Conservation (phyloP, 208 protist genomes). For the Wallacemonas sp. region DNA sequence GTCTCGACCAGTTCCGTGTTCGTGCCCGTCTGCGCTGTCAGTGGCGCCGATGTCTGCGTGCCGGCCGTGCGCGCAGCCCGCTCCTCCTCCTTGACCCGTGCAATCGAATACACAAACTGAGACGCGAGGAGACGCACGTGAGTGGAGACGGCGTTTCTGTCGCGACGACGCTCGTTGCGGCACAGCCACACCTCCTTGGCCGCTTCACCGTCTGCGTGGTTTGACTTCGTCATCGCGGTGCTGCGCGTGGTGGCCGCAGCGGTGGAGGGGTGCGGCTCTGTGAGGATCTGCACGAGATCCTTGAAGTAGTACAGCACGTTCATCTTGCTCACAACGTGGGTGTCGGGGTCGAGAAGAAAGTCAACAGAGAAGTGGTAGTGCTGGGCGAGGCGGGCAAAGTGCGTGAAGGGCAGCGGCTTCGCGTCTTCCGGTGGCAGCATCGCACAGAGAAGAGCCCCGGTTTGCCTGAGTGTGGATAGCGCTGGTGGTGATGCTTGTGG, state of each 20-base stretch:
- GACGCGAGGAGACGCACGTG: slow-evolving; percentile 34
- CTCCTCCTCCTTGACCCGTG: slow-evolving; percentile 20
- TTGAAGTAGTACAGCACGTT: slow-evolving; percentile 20
- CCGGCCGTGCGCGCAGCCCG: slow-evolving; percentile 22
- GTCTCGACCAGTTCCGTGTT: slow-evolving; percentile 15
- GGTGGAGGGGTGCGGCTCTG: background rate
- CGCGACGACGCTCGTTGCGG: slow-evolving; percentile 38
- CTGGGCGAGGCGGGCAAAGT: slow-evolving; percentile 36
- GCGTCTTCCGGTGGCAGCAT: slow-evolving; percentile 50
- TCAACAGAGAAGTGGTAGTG: slow-evolving; percentile 33
- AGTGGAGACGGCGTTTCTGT: slow-evolving; percentile 41
- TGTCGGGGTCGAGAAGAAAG: slow-evolving; percentile 13
- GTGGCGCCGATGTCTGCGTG: slow-evolving; percentile 39
- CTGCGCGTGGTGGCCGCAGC: no score
- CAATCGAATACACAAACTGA: slow-evolving; percentile 43
- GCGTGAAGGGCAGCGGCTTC: slow-evolving; percentile 32
- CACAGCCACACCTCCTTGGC: slow-evolving; percentile 18
- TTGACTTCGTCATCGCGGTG: no score
- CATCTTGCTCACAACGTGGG: background rate
- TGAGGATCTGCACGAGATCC: slow-evolving; percentile 30
- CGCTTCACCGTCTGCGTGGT: background rate
- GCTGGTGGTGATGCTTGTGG: no score
- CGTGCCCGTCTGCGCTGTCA: slow-evolving; percentile 28
- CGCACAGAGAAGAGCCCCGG: slow-evolving; percentile 30
- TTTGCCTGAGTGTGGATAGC: slow-evolving; percentile 18